Evolutionary conservation across 2,329 filamentous ascomycete genomes (phyloP).

Genomic region (Tolypocladium album): DNA sequence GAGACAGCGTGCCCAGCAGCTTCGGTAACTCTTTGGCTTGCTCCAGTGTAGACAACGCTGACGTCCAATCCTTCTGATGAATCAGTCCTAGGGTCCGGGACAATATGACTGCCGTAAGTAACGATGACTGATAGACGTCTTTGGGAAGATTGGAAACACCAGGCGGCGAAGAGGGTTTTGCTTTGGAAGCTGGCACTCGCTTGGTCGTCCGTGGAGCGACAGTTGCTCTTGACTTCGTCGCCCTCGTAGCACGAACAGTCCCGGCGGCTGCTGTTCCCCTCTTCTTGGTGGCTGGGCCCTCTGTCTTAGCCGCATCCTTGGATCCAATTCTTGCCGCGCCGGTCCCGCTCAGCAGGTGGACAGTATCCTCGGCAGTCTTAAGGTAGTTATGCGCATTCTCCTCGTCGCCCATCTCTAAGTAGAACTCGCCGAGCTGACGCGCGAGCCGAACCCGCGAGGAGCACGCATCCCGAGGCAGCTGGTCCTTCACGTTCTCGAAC

Average conservation of each 20-base stretch:
- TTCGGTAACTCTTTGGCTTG: slow-evolving; percentile 34
- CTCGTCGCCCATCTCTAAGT: slow-evolving; percentile 34
- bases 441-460: slow-evolving; percentile 31
- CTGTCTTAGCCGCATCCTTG: background rate
- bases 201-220: slow-evolving; percentile 5
- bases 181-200: slow-evolving; percentile 7
- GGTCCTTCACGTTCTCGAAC: slow-evolving; percentile 40
- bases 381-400: slow-evolving; percentile 33
- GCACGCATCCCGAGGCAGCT: slow-evolving; percentile 32
- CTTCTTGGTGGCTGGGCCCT: background rate
- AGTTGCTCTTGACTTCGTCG: slow-evolving; percentile 7
- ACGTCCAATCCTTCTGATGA: slow-evolving; percentile 42
- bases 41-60: slow-evolving; percentile 45
- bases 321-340: slow-evolving; percentile 4
- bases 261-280: slow-evolving; percentile 12
- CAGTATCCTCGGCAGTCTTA: slow-evolving; percentile 36
- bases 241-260: slow-evolving; percentile 12
- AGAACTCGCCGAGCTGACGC: slow-evolving; percentile 46
- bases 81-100: slow-evolving; percentile 33
- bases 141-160: slow-evolving; percentile 12
- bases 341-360: slow-evolving; percentile 21
- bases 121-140: slow-evolving; percentile 24
- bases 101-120: slow-evolving; percentile 23
- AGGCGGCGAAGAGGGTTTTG: slow-evolving; percentile 8
- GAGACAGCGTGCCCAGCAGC: slow-evolving; percentile 24